A percentile compares a stretch with the other conserved stretches of the same genome.
phyloP scores from a whole-genome alignment of 768 basidiomycete species.

The Mycena rosella region DNA sequence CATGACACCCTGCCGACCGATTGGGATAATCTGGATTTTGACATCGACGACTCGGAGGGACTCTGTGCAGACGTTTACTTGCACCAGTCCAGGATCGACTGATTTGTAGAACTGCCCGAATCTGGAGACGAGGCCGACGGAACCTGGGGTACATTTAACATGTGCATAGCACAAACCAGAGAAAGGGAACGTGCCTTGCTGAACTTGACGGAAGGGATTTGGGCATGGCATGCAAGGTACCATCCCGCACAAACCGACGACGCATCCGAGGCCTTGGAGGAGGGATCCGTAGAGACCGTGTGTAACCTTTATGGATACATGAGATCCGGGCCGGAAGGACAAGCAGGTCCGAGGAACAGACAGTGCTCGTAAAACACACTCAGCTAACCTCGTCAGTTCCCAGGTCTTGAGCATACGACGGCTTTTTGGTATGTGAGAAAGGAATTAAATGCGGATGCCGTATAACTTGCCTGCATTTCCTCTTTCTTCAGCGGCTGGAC shows the following conservation, averaged over 20 bases:
- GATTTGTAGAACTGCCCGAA: slow-evolving; percentile 98
- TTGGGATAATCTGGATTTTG: slow-evolving; percentile 93
- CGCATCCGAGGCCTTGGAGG: slow-evolving; percentile 75
- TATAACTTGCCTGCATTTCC: slow-evolving; percentile 83
- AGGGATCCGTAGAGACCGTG: slow-evolving; percentile 91
- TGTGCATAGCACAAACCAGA: slow-evolving; percentile 49
- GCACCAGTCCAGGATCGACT: slow-evolving; percentile 91
- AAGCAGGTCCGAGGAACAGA: neutral
- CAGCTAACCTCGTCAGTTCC: slow-evolving; percentile 69
- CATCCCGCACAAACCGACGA: slow-evolving; percentile 78
- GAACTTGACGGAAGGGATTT: slow-evolving; percentile 88
- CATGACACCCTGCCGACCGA: slow-evolving; percentile 91
- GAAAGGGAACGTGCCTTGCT: too few species aligned
- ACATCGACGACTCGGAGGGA: slow-evolving; percentile 89
- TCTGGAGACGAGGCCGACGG: slow-evolving; percentile 91
- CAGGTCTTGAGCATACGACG: slow-evolving; percentile 92
- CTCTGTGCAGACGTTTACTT: slow-evolving; percentile 96
- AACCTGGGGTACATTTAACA: slow-evolving; percentile 59
- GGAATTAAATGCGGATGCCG: neutral
- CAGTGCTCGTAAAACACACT: neutral
- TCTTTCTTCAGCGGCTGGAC: slow-evolving; percentile 89
- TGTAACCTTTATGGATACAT: slow-evolving; percentile 61
- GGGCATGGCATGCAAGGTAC: slow-evolving; percentile 88
- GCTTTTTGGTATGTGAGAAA: slow-evolving; percentile 58
- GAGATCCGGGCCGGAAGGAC: too few species aligned